A percentile compares a stretch with the other conserved stretches of the same genome.
phyloP scores from a whole-genome alignment of 169 alveolate genomes.

The Eimeria maxima region DNA sequence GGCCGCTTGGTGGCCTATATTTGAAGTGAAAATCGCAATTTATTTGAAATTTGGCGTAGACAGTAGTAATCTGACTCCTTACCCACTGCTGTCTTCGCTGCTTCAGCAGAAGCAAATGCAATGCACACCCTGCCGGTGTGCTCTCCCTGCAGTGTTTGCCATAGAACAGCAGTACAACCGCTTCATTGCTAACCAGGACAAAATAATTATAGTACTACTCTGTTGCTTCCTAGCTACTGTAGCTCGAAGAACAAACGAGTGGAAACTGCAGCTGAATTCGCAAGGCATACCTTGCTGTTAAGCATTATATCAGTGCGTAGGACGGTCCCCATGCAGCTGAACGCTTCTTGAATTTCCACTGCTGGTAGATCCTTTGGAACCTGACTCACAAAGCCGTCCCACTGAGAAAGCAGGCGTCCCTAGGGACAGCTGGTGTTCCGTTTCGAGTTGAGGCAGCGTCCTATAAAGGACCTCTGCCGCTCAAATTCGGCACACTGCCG shows the following conservation, averaged over 20 bases:
- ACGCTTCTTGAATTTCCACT: constrained; percentile 83
- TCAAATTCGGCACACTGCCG: background rate
- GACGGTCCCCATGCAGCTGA: constrained; percentile 79
- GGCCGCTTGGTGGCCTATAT: constrained; percentile 32
- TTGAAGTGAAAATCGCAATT: constrained; percentile 54
- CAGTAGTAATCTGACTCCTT: constrained; percentile 14
- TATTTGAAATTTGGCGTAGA: constrained; percentile 34
- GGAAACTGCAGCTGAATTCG: background rate
- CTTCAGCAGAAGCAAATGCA: constrained; percentile 77
- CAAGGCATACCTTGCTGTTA: constrained; percentile 74
- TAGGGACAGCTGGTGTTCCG: background rate
- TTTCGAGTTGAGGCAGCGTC: background rate
- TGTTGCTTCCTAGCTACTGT: background rate
- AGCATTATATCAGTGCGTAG: constrained; percentile 82
- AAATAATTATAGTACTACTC: background rate
- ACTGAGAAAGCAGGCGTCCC: background rate
- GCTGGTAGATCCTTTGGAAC: constrained; percentile 82
- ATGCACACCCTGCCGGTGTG: constrained; percentile 83
- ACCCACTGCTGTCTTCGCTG: constrained; percentile 82
- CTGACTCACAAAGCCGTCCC: constrained; percentile 49
- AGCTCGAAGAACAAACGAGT: background rate
- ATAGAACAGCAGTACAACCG: background rate
- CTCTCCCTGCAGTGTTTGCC: constrained; percentile 74
- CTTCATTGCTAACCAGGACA: background rate
- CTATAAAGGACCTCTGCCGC: background rate